Conservation (phyloP, 352 stramenopile genomes). For the Globisporangium ultimum region DNA sequence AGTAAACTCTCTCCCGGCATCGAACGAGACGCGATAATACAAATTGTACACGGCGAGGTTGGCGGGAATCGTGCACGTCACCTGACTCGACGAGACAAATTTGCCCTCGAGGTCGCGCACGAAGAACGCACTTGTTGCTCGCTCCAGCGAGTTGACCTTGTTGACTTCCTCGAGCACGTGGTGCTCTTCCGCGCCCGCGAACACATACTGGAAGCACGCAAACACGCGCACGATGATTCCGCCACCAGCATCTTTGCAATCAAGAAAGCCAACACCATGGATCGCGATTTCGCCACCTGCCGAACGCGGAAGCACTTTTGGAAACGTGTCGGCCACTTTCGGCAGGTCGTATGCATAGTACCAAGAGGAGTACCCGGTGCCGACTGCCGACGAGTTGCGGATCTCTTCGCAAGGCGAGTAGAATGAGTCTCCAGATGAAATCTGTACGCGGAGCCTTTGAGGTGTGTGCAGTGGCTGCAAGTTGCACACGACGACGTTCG, state of each 20-base stretch:
- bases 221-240: constrained; percentile 47
- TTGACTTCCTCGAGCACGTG: constrained; percentile 35
- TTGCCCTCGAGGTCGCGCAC: constrained; percentile 34
- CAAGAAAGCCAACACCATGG: constrained; percentile 40
- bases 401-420: constrained; percentile 32
- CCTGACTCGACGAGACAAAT: constrained; percentile 33
- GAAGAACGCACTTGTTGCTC: constrained; percentile 33
- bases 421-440: constrained; percentile 60
- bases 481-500: constrained; percentile 35
- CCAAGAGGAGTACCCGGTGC: constrained; percentile 3
- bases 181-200: constrained; percentile 25
- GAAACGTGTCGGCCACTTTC: constrained; percentile 30
- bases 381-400: constrained; percentile 4
- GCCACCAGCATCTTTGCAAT: constrained; percentile 14
- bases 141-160: constrained; percentile 19
- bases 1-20: constrained; percentile 41
- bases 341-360: constrained; percentile 54
- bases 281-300: constrained; percentile 50
- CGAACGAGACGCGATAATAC: constrained; percentile 64
- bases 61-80: constrained; percentile 41
- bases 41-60: constrained; percentile 57
- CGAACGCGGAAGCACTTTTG: constrained; percentile 52
- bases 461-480: constrained; percentile 23
- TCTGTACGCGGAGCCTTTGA: constrained; percentile 46
- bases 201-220: constrained; percentile 26